phyloP scores from a whole-genome alignment of 306 rosid species.

The Cyclanthera cordifolia region DNA sequence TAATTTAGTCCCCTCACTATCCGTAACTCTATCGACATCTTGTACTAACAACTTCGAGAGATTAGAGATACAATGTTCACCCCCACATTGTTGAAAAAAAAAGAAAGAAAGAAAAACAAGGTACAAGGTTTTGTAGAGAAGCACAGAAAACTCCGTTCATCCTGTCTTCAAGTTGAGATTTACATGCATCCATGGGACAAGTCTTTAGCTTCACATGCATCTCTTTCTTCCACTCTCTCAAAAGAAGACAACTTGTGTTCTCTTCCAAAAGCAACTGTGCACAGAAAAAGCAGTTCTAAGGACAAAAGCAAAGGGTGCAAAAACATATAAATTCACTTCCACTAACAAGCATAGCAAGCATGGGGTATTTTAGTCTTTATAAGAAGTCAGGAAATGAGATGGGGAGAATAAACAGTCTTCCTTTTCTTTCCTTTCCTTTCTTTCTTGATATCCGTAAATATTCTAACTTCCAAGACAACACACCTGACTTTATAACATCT shows the following conservation, averaged over 20 bases:
- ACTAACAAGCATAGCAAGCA: neutral
- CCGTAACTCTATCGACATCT: no score
- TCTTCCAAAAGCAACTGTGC: constrained; percentile 3
- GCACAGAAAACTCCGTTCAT: neutral
- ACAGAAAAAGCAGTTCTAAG: constrained; percentile 9
- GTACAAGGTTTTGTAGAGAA: neutral
- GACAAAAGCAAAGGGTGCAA: neutral
- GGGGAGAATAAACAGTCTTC: neutral
- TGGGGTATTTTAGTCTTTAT: neutral
- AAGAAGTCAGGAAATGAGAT: neutral
- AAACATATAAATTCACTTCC: neutral
- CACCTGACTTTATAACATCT: no score
- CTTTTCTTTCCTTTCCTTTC: no score
- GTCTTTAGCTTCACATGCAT: constrained; percentile 7
- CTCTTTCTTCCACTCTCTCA: constrained; percentile 1
- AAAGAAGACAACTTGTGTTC: constrained; percentile 6
- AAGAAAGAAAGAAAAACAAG: no score
- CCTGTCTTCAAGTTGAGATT: neutral
- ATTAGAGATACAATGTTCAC: no score
- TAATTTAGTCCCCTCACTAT: no score
- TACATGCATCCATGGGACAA: neutral
- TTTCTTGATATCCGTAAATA: no score
- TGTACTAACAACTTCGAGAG: no score
- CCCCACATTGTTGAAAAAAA: no score
- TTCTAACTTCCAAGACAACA: no score